phyloP scores from a whole-genome alignment of 2,329 filamentous ascomycete species.

The Pseudogymnoascus sp. region DNA sequence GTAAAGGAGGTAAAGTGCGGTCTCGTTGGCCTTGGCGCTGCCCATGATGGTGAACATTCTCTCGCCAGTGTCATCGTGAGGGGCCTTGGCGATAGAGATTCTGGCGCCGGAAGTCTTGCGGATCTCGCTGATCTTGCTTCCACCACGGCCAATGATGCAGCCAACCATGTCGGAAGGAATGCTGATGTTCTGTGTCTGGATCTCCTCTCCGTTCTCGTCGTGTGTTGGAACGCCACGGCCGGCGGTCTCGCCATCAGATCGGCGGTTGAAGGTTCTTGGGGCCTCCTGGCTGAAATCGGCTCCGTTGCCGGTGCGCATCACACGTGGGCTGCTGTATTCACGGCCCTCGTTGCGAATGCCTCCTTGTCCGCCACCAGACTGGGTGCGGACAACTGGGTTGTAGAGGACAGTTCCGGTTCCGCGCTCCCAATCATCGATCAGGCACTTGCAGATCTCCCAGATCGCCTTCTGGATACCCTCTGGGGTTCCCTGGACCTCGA shows the following conservation, averaged over 20 bases:
- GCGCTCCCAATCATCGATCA: constrained; percentile 96
- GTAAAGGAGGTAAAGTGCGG: constrained; percentile 90
- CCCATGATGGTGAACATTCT: constrained; percentile 99
- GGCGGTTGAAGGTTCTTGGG: constrained; percentile 63
- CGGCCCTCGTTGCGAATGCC: constrained; percentile 36
- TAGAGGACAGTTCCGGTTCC: constrained; percentile 96
- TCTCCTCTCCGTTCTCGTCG: constrained; percentile 93
- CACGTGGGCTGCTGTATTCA: constrained; percentile 59
- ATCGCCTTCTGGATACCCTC: constrained; percentile 92
- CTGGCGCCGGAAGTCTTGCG: constrained; percentile 92
- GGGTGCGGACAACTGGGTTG: constrained; percentile 88
- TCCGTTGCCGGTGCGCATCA: constrained; percentile 92
- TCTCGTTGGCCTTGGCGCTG: constrained; percentile 87
- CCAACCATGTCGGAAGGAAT: constrained; percentile 99
- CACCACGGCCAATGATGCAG: constrained; percentile 93
- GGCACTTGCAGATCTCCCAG: constrained; percentile 98
- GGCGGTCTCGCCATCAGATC: constrained; percentile 75
- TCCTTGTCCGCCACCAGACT: constrained; percentile 46
- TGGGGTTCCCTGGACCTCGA: constrained; percentile 91
- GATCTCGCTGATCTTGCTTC: constrained; percentile 98
- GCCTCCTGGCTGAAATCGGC: constrained; percentile 90
- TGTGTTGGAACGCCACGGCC: constrained; percentile 77
- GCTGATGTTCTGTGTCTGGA: constrained; percentile 98
- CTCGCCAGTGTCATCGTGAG: constrained; percentile 95
- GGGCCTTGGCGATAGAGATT: constrained; percentile 88